Evolutionary conservation across 148 eudicot species (phyloP).

Genomic region (Vaccinium vitisidaea): DNA sequence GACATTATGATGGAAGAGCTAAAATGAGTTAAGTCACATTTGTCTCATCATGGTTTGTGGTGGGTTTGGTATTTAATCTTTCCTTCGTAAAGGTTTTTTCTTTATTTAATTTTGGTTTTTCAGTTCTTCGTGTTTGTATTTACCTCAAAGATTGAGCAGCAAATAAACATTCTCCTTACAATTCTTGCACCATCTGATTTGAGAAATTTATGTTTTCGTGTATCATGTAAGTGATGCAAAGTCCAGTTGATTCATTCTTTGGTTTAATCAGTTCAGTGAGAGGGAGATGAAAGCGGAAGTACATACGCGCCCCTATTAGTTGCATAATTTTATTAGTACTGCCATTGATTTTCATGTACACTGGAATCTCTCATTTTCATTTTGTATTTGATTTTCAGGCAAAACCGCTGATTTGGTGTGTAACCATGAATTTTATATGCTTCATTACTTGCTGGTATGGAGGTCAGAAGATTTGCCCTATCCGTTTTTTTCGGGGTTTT

Average conservation of each 20-base stretch:
- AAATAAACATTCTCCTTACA: neutral
- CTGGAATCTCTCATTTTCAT: neutral
- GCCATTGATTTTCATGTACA: neutral
- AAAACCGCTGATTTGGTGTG: neutral
- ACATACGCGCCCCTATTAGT: neutral
- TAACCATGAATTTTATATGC: slow-evolving; percentile 19
- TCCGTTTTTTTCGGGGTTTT: slow-evolving; percentile 18
- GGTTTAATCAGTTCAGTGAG: neutral
- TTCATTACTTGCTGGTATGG: slow-evolving; percentile 15
- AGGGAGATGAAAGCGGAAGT: neutral
- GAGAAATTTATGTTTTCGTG: neutral
- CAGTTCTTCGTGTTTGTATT: neutral
- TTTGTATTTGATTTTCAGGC: slow-evolving; percentile 14
- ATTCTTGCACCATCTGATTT: neutral
- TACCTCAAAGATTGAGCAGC: neutral
- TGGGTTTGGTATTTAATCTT: neutral
- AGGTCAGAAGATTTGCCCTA: slow-evolving; percentile 26
- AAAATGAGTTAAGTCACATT: neutral
- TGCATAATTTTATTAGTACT: neutral
- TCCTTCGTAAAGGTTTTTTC: neutral
- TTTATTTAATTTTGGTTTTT: neutral
- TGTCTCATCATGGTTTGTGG: neutral
- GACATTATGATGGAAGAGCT: neutral
- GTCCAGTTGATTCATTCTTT: neutral
- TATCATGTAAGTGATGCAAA: neutral